Base-by-base conservation (phyloP, 805 yeast species). In the Maudiozyma serrabonitensis region DNA sequence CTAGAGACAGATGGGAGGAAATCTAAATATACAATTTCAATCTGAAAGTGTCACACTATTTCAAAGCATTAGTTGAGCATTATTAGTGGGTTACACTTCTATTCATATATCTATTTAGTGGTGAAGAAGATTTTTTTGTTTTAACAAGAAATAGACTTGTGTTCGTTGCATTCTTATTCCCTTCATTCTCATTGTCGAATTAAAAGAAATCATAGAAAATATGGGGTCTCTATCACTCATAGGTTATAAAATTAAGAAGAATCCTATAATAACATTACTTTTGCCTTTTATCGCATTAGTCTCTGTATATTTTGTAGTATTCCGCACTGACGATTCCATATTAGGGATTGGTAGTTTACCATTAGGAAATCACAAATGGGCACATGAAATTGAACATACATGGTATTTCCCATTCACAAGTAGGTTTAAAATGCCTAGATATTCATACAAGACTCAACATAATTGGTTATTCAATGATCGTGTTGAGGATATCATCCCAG, bases 401-500 rank as follows among this genome's bases (percentile, higher is more conserved):
- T 66, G 63, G 51, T 67, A 67, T 41, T 65, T 66, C 54, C 67
- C 69, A 16, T 66, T 57, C 46, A 54, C 69, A 9, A 61, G 55
- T 18, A 61, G 60, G 46, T 67, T 53, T 50, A 65, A 58, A 45
- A 61, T 57, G 61, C 74, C 75, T 45, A 76, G 75, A 54, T 78
- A 79, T 59, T 68, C 72, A 46, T 79, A 78, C 62, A 66, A 66
- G 54, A 60, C 62, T 45, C 55, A 60, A 39, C 52, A 63, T 13
- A 61, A 59, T 39, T 69, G 72, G 60, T 70, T 78, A 9, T 73
- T 79, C 69, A 74, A 77, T 56, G 71, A 72, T 32, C 71, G 71
- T 55, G 75, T 76, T 51, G 74, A 72, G 44, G 82, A 80, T 61
- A 71, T 78, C 43, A 74, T 80, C 50, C 80, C 87, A 53, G 75